Evolutionary conservation across 2,329 filamentous ascomycete species (phyloP), one percentile per base, ranked within the genome.

Genomic region (Fusarium sp.): DNA sequence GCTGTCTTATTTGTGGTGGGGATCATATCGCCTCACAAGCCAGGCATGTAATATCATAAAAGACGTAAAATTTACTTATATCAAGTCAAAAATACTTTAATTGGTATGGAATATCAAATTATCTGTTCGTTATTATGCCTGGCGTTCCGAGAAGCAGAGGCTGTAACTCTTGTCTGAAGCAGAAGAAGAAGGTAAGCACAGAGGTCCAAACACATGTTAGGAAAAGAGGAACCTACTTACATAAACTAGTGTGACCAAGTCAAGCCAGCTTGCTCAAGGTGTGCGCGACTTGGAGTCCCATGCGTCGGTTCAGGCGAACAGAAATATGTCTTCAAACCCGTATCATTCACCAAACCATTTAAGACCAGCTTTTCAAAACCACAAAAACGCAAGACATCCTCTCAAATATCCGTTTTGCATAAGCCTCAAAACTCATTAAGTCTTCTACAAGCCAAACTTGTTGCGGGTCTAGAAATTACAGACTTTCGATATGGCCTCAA

Each of bases 171-270:
- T 88, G 86, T 74, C 83, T 85, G 39, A 85, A 82, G 67, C 84
- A 87, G 70, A 88, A 88, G 83, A 88, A 88, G 79, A 88, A 87
- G 83, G 87, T 86, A 77, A 18, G 72, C 47, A 28, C 18, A 22
- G 9, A 15, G n/a, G 8, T n/a, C 14, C 20, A n/a, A 22, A 13
- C 6, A 0, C 18, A 17, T 28, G 3, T 10, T 9, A 20, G 10
- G 24, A 18, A 18, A 44, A 1, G 11, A 28, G 13, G 18, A 47
- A 20, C 9, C 6, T 11, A 31, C 45, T 48, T 4, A 48, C 26
- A 17, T 31, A 4, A 28, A 0, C 22, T 47, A 87, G 86, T 88
- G 86, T 65, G 85, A 88, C 65, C 82, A 85, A 70, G 79, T 76
- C 39, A 80, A 80, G 57, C 84, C 85, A 2, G 58, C 80, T 3